Conservation (phyloP, 169 alveolate species). For the Plasmodium relictum region DNA sequence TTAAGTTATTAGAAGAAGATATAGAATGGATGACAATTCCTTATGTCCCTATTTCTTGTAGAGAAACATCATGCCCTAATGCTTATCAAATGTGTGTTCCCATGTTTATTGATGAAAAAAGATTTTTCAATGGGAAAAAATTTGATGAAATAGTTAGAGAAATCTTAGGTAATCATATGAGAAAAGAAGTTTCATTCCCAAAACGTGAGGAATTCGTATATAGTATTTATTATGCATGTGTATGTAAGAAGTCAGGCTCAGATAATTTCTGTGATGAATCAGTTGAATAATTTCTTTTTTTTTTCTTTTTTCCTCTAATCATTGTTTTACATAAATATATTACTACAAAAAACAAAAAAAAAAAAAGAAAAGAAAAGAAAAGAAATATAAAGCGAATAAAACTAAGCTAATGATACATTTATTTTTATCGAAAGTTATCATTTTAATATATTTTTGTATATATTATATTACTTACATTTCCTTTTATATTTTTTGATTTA, state of each 20-base stretch:
- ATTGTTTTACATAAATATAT: too few species aligned
- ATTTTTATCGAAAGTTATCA: too few species aligned
- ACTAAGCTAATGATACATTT: too few species aligned
- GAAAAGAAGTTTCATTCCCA: neutral
- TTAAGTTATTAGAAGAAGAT: constrained; percentile 17
- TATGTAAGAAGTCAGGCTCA: constrained; percentile 28
- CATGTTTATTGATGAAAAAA: neutral
- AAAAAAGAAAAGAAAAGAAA: too few species aligned
- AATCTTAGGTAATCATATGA: neutral
- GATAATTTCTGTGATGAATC: constrained; percentile 48
- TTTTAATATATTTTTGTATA: too few species aligned
- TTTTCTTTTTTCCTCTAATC: too few species aligned
- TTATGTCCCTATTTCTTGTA: constrained; percentile 15
- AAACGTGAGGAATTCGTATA: neutral
- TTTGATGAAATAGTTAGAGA: neutral
- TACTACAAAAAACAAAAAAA: too few species aligned
- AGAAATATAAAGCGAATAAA: too few species aligned
- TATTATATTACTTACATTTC: too few species aligned
- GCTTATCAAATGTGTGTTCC: constrained; percentile 61
- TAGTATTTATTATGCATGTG: constrained; percentile 19
- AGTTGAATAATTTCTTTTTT: neutral
- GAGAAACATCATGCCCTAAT: constrained; percentile 60
- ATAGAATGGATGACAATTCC: constrained; percentile 6
- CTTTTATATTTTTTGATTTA: too few species aligned
- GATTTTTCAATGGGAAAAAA: constrained; percentile 12